Conservation (phyloP, 352 stramenopile genomes). For the Phytopythium mirpurense region DNA sequence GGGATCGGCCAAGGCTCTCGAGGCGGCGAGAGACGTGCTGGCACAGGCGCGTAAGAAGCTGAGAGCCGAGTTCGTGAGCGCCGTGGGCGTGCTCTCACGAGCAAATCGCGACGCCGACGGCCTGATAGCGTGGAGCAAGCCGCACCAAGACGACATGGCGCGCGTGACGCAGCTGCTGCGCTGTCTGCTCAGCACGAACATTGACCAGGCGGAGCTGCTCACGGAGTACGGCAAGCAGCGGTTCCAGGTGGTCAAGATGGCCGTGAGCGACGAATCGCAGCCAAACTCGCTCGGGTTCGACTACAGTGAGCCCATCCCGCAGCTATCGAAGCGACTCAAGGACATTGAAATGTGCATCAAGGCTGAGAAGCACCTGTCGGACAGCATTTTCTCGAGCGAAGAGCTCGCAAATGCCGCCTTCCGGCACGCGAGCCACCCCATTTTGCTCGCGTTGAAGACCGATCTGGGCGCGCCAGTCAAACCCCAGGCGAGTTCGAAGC, state of each 20-base stretch:
- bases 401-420: constrained; percentile 61
- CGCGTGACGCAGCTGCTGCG: constrained; percentile 56
- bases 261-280: constrained; percentile 28
- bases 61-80: constrained; percentile 64
- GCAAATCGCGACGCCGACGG: constrained; percentile 27
- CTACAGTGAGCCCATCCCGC: constrained; percentile 19
- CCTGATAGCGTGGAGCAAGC: constrained; percentile 28
- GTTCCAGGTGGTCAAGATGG: constrained; percentile 56
- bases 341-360: constrained; percentile 56
- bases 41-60: constrained; percentile 54
- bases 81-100: constrained; percentile 52
- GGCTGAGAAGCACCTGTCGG: constrained; percentile 48
- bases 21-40: constrained; percentile 60
- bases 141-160: constrained; percentile 43
- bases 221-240: constrained; percentile 65
- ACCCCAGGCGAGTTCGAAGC: constrained; percentile 6
- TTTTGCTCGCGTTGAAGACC: constrained; percentile 53
- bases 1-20: constrained; percentile 63
- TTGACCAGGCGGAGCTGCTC: constrained; percentile 46
- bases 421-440: constrained; percentile 35
- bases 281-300: constrained; percentile 33
- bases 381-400: constrained; percentile 50
- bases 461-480: constrained; percentile 22
- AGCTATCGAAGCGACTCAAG: constrained; percentile 27
- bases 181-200: constrained; percentile 51